Evolutionary conservation across 805 yeast genomes (phyloP), one percentile per base, ranked within the genome.

Genomic region (Yarrowia sp.): DNA sequence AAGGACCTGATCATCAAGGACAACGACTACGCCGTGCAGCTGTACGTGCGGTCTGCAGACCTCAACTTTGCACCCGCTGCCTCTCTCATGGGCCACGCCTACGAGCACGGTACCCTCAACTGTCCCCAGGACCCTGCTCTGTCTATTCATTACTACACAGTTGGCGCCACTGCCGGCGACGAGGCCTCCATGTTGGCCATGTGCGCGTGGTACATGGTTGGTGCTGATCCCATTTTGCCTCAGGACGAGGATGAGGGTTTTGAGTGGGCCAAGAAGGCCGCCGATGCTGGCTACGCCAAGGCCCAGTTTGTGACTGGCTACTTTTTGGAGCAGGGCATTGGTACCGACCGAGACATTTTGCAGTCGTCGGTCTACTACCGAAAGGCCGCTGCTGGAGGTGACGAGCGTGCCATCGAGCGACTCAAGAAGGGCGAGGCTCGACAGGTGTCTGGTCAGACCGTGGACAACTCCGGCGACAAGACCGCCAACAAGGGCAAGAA

Each of bases 161-260:
- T 90, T 72, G 97, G 97, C 0, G 97, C 98, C 0, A 77, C 88
- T 40, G 88, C 88, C 4, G 97, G 97, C 8, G 97, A 95, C 77
- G 85, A 97, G 0, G 87, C 85, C 59, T 89, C 97, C 11, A 95
- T 94, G 97, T 82, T 94, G 74, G 93, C 97, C 1, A 82, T 94
- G 81, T 93, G 98, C 77, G 97, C 98, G 1, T 95, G 98, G 98
- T 95, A 94, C 77, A 82, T 94, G 78, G 89, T 92, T 36, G 99
- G 99, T 0, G 88, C 91, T 42, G 93, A 90, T 42, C 93, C 95
- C n/a, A 85, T 85, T 56, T 83, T 95, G 73, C 88, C 87, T 9
- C 85, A 85, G 71, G 94, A 93, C 77, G 90, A 89, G 68, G 84
- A 80, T 67, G 97, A 93, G 78, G 96, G 98, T 0, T 94, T 89